Evolutionary conservation across 2,329 filamentous ascomycete species (phyloP).

Genomic region (Botryotinia convoluta): DNA sequence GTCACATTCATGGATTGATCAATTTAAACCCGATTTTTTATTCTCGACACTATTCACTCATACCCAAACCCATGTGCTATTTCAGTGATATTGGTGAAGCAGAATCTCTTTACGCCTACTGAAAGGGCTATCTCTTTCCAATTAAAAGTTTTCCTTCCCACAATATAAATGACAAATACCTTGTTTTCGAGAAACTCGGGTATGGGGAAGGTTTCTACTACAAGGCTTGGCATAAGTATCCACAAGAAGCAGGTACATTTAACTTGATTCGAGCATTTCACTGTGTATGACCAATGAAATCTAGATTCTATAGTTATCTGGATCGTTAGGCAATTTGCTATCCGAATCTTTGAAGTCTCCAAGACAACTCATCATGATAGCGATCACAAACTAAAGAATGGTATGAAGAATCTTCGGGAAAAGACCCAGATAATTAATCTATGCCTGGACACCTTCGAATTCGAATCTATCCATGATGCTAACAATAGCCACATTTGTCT

Average conservation of each 20-base stretch:
- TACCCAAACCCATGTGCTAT: background rate
- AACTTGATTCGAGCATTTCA: background rate
- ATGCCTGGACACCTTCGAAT: background rate
- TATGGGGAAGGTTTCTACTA: background rate
- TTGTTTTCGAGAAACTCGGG: background rate
- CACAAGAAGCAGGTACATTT: background rate
- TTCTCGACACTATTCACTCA: background rate
- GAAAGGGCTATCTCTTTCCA: background rate
- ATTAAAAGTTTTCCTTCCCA: background rate
- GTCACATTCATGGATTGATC: background rate
- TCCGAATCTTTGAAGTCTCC: background rate
- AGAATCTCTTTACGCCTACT: background rate
- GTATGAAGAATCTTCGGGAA: background rate
- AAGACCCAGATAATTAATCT: background rate
- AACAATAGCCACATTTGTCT: background rate
- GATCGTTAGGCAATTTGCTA: background rate
- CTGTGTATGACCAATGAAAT: background rate
- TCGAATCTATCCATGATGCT: background rate
- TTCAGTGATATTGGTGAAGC: background rate
- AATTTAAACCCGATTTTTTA: background rate
- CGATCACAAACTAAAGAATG: background rate
- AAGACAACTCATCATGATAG: background rate
- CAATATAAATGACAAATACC: background rate
- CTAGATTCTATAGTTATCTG: background rate
- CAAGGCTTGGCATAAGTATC: background rate